Base-by-base conservation (phyloP, 192 early-diverging fungal species). In the Coemansia sp. region DNA sequence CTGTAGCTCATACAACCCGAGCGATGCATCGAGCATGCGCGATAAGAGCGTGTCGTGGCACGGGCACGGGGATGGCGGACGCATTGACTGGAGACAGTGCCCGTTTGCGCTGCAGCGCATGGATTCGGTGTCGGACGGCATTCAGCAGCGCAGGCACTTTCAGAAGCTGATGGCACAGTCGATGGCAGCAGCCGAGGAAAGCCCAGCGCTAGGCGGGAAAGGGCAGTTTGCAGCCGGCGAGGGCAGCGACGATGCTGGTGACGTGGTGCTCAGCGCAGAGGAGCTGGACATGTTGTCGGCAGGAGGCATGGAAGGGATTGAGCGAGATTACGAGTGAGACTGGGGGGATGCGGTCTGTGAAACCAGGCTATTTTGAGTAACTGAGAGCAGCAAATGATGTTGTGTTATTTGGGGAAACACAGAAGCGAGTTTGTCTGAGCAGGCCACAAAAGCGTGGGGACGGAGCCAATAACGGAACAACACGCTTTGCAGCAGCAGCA, bases 21-120 rank as follows among this genome's bases (percentile, higher is more conserved):
- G 58, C 40, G 75, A 82, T 47, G 50, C 74, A n/a, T 40, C 71
- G 0, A 39, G 63, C 15, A 59, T 63, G 50, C 82, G 78, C 26
- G 87, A 88, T 59, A 86, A 84, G 58, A 73, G 82, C 16, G 81
- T 76, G 26, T 23, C 67, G 28, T 79, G 81, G 53, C 66, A 80
- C 41, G 50, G 63, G 33, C 66, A 57, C 42, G 70, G 49, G 16
- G 49, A 53, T 37, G 53, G 54, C 5, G 74, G 68, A n/a, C 64
- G 56, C 57, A 60, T 78, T 39, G 64, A 63, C 48, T 78, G 74
- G 74, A 52, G 64, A 26, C 39, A 37, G 19, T 70, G 60, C 20
- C 68, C 74, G 3, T 63, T 43, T 53, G 74, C 74, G 15, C 41
- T 61, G 55, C 47, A 46, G 48, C 49, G 64, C 56, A 67, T 78